phyloP scores from a whole-genome alignment of 2,329 filamentous ascomycete genomes.

The Colletotrichum acutatum region DNA sequence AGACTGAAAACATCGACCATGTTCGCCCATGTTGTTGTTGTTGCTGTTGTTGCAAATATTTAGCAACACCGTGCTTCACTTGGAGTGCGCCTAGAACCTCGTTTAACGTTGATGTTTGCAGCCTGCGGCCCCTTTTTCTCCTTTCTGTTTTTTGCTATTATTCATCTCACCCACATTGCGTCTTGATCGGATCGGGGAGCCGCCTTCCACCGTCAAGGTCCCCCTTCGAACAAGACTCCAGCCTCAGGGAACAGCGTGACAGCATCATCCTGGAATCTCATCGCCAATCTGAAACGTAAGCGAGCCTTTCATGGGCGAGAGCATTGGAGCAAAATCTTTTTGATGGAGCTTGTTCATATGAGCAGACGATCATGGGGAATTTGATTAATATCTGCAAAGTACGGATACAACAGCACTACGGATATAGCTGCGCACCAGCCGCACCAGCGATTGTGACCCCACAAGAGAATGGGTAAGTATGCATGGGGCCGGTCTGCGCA shows the following conservation, averaged over 20 bases:
- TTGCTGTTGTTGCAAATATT: background rate
- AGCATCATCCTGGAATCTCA: constrained; percentile 25
- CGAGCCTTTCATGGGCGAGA: constrained; percentile 22
- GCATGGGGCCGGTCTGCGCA: background rate
- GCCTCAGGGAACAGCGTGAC: constrained; percentile 14
- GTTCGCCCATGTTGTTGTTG: background rate
- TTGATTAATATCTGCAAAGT: constrained; percentile 29
- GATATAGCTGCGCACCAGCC: background rate
- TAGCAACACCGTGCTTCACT: background rate
- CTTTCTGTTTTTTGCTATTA: background rate
- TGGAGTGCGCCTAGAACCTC: constrained; percentile 1
- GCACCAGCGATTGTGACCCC: constrained; percentile 4
- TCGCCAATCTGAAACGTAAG: constrained; percentile 33
- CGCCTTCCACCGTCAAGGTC: constrained; percentile 2
- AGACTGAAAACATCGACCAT: background rate
- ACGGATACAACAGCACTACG: background rate
- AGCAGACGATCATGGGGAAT: constrained; percentile 20
- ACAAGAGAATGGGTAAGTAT: constrained; percentile 2
- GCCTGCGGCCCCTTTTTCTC: background rate
- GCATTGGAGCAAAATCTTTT: constrained; percentile 25
- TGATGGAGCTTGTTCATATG: constrained; percentile 26
- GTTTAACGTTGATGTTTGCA: constrained; percentile 5
- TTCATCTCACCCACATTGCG: constrained; percentile 6
- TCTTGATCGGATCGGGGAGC: constrained; percentile 15
- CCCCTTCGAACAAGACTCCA: constrained; percentile 4